Evolutionary conservation across 805 yeast genomes (phyloP).

Genomic region (Metschnikowia lachancei): DNA sequence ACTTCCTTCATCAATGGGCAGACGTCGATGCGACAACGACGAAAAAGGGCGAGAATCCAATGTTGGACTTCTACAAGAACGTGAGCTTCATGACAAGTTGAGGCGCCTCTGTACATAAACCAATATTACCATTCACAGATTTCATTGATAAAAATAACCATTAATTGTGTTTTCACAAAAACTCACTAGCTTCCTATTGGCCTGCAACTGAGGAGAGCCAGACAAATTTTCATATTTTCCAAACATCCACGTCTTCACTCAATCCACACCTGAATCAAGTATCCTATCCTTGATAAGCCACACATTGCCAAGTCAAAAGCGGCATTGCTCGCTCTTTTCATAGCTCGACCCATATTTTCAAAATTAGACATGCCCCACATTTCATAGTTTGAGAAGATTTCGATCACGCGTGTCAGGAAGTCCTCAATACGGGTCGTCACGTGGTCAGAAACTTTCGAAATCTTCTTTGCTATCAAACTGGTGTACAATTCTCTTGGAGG

Average conservation of each 20-base stretch:
- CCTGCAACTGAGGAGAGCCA: not conserved
- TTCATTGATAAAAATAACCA: conserved; percentile 2
- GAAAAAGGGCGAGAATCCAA: conserved; percentile 77
- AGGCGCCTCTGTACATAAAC: conserved; percentile 3
- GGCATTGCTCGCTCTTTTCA: not conserved
- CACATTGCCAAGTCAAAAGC: conserved; percentile 3
- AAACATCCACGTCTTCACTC: not conserved
- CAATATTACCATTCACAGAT: not conserved
- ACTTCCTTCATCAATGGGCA: conserved; percentile 69
- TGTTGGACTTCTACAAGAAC: conserved; percentile 73
- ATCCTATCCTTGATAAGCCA: conserved; percentile 2
- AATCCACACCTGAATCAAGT: conserved; percentile 2
- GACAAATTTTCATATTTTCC: not conserved
- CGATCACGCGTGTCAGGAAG: not conserved
- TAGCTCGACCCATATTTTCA: not conserved
- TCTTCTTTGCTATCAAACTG: not conserved
- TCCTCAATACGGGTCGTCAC: not conserved
- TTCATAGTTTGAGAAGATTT: not conserved
- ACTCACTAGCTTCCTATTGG: not conserved
- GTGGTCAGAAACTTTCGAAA: not conserved
- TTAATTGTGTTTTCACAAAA: not conserved
- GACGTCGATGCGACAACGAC: conserved; percentile 66
- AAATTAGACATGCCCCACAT: not conserved
- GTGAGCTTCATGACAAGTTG: conserved; percentile 62
- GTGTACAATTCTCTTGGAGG: not conserved